Evolutionary conservation across 192 early-diverging fungal species (phyloP), one percentile per base, ranked within the genome.

Genomic region (Backusella psychrophila): DNA sequence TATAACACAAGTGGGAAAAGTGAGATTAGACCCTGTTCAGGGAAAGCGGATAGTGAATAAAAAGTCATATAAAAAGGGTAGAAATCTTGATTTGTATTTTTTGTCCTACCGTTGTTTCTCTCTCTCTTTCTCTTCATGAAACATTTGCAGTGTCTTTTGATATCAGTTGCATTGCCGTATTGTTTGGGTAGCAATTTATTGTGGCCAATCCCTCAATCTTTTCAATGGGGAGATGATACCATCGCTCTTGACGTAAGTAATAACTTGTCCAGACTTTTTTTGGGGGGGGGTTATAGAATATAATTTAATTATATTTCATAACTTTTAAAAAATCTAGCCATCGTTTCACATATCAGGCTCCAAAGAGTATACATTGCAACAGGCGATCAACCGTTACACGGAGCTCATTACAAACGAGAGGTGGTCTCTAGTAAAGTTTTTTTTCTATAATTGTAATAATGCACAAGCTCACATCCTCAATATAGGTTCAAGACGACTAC

Each of bases 361-460:
- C 1, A 15, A 74, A 17, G 21, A 52, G 11, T 29, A 72, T 33
- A 15, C 66, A 21, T 46, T 83, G 6, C 59, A 77, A 59, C 33
- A 38, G 21, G 78, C 82, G 7, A 78, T 78, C 14, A 21, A 59
- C 41, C 82, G 82, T 39, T 83, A 83, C 76, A 75, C 66, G 15
- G 36, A 42, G 6, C 21, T 83, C 2, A 74, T 83, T 2, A 70
- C 42, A 39, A 69, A 78, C 31, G 82, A 83, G 67, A 72, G 74
- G 5, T 83, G 82, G 82, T 68, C 66, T 38, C 76, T 76, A 4
- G 82, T 75, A 81, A 44, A 23, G n/a, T 11, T 63, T 29, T 63
- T 59, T 9, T 63, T 9, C 56, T 11, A 63, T 29, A 23, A 29
- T 63, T 63, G 56, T 63, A 63, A 63, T 63, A 63, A 63, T 29